phyloP scores from a whole-genome alignment of 2,329 filamentous ascomycete species.

The Ilyonectria destructans region DNA sequence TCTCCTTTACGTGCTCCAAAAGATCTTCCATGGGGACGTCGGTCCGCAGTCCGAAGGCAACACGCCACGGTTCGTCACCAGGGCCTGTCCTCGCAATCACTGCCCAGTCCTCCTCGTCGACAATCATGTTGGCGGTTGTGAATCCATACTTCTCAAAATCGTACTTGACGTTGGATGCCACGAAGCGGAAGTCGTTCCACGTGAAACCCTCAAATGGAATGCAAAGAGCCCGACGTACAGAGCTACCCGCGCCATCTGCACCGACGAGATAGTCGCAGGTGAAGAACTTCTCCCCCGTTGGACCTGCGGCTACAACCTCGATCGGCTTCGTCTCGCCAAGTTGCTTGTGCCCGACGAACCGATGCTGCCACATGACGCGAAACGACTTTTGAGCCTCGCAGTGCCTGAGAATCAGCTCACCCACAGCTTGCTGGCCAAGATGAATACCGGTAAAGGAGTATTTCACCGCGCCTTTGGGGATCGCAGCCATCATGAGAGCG shows the following conservation, averaged over 20 bases:
- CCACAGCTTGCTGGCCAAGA: conserved; percentile 6
- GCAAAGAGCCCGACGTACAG: conserved; percentile 9
- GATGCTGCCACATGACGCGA: conserved; percentile 7
- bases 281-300: conserved; percentile 5
- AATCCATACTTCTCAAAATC: conserved; percentile 21
- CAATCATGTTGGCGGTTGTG: conserved; percentile 13
- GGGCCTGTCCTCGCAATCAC: conserved; percentile 9
- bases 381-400: conserved; percentile 1
- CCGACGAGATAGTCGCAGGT: conserved; percentile 11
- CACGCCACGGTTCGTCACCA: not conserved
- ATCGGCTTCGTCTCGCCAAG: not conserved
- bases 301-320: not conserved
- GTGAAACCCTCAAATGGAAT: conserved; percentile 24
- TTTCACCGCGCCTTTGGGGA: not conserved
- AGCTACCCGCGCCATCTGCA: conserved; percentile 5
- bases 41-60: conserved; percentile 6
- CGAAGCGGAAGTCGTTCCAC: conserved; percentile 19
- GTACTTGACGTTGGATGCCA: conserved; percentile 17
- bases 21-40: not conserved
- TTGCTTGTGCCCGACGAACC: not conserved
- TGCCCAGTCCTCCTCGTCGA: conserved; percentile 17
- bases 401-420: conserved; percentile 5
- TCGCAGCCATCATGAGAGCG: not conserved
- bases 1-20: not conserved
- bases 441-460: conserved; percentile 1